Percentiles rank a stretch among this genome's conserved stretches.
Conservation (phyloP, 2,329 filamentous ascomycete species). For the Fusarium cicatricum region DNA sequence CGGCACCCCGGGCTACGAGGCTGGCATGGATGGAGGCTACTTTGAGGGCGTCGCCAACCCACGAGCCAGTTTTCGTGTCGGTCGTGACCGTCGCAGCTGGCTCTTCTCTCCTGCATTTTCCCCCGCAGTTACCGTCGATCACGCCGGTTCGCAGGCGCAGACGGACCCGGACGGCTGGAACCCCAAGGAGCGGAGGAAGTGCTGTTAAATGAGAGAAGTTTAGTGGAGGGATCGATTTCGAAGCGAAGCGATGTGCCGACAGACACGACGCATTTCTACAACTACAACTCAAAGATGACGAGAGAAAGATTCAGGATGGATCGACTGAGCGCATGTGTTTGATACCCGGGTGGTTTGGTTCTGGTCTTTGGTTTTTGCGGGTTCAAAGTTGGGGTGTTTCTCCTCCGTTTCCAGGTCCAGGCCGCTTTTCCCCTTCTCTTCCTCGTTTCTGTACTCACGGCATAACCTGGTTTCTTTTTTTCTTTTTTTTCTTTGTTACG, state of each 20-base stretch:
- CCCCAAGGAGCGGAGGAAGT: slow-evolving; percentile 40
- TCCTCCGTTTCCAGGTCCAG: slow-evolving; percentile 19
- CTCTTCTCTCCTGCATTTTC: slow-evolving; percentile 64
- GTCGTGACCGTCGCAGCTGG: slow-evolving; percentile 66
- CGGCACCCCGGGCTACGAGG: slow-evolving; percentile 57
- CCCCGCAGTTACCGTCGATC: slow-evolving; percentile 59
- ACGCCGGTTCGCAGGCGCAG: slow-evolving; percentile 46
- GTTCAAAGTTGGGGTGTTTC: slow-evolving; percentile 21
- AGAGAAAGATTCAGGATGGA: slow-evolving; percentile 29
- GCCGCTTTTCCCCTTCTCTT: slow-evolving; percentile 13
- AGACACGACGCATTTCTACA: slow-evolving; percentile 10
- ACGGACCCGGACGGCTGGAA: slow-evolving; percentile 31
- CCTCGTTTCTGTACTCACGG: slow-evolving; percentile 7
- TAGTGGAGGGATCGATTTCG: neutral
- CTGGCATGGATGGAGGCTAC: slow-evolving; percentile 57
- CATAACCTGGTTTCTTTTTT: slow-evolving; percentile 12
- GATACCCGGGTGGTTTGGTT: slow-evolving; percentile 39
- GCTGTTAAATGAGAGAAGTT: slow-evolving; percentile 39
- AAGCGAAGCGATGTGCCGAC: slow-evolving; percentile 12
- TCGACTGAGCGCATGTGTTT: slow-evolving; percentile 33
- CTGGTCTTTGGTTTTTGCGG: slow-evolving; percentile 29
- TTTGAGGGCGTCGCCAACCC: slow-evolving; percentile 58
- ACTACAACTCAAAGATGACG: slow-evolving; percentile 7
- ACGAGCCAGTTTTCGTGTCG: slow-evolving; percentile 63
- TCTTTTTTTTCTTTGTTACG: slow-evolving; percentile 9